Evolutionary conservation across 1,139 yeast species (phyloP).

Genomic region (Pichiaceae sp.): DNA sequence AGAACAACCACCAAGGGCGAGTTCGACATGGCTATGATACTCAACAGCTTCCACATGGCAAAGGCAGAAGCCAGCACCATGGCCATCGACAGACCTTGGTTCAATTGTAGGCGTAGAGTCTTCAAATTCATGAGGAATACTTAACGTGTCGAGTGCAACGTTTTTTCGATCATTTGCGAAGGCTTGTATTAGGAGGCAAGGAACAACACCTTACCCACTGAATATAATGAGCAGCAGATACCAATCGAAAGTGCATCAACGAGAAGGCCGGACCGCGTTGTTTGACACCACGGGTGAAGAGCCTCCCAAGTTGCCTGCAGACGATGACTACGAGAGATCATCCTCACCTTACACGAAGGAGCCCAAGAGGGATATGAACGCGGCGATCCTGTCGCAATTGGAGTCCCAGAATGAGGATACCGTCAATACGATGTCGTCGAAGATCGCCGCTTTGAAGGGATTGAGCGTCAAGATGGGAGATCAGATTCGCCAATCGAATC

Average conservation of each 20-base stretch:
- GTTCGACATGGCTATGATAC: constrained; percentile 71
- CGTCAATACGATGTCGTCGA: constrained; percentile 58
- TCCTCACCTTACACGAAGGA: constrained; percentile 39
- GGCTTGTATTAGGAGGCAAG: neutral
- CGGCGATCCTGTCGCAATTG: constrained; percentile 56
- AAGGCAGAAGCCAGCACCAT: constrained; percentile 83
- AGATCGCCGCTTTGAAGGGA: constrained; percentile 62
- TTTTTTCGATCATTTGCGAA: neutral
- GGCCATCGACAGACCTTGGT: constrained; percentile 54
- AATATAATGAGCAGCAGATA: constrained; percentile 19
- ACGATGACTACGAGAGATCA: constrained; percentile 30
- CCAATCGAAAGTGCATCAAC: constrained; percentile 23
- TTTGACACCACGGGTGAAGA: constrained; percentile 14
- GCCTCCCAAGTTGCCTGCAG: constrained; percentile 4
- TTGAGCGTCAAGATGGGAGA: constrained; percentile 73
- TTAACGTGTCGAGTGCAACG: neutral
- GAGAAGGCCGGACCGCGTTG: constrained; percentile 22
- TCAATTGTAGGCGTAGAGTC: constrained; percentile 19
- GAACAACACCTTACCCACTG: too few species aligned
- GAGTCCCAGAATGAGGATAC: constrained; percentile 85
- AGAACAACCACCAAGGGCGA: constrained; percentile 95
- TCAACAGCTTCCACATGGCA: constrained; percentile 83
- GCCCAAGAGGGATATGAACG: constrained; percentile 23
- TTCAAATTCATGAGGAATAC: constrained; percentile 18
- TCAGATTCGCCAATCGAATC: constrained; percentile 69